These are phyloP conservation scores for Arthroderma sp. DNA, from an alignment of 2,329 filamentous ascomycete species.

Conservation along the genomic window DNA sequence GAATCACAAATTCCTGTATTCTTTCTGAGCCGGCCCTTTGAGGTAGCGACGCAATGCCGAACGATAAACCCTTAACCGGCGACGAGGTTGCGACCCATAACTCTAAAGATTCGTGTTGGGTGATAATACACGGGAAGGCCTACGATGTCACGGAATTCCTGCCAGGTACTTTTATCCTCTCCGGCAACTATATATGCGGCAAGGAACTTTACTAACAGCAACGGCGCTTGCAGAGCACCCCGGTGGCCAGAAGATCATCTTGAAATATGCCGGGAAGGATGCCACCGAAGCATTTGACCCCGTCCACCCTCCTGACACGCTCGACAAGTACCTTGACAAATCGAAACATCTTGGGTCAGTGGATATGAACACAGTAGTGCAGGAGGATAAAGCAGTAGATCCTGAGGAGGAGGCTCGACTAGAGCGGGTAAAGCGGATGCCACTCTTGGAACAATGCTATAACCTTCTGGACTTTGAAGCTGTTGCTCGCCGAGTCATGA, in stretches of 20 bases:
- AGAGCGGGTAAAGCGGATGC: conserved; percentile 62
- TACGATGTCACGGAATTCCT: conserved; percentile 86
- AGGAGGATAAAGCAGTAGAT: conserved; percentile 51
- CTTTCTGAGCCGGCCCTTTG: not conserved
- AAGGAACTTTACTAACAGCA: not conserved
- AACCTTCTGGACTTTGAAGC: conserved; percentile 94
- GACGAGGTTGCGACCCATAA: conserved; percentile 60
- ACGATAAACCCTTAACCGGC: conserved; percentile 31
- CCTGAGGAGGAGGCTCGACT: conserved; percentile 63
- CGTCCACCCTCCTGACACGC: conserved; percentile 76
- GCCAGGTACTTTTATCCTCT: conserved; percentile 41
- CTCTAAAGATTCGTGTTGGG: conserved; percentile 75
- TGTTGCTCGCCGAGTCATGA: conserved; percentile 82
- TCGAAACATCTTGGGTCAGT: conserved; percentile 83
- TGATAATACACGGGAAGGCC: conserved; percentile 74
- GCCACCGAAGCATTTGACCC: conserved; percentile 85
- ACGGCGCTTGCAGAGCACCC: conserved; percentile 53
- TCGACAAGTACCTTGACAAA: conserved; percentile 65
- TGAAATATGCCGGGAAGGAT: conserved; percentile 94
- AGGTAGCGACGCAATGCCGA: conserved; percentile 4
- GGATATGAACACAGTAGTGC: conserved; percentile 66
- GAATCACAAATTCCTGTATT: not conserved
- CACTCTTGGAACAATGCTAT: conserved; percentile 73
- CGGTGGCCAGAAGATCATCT: conserved; percentile 79
- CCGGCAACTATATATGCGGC: not conserved